Evolutionary conservation across 441 rosid species (phyloP), one percentile per base, ranked within the genome.

Genomic region (Dalechampia spathulata): DNA sequence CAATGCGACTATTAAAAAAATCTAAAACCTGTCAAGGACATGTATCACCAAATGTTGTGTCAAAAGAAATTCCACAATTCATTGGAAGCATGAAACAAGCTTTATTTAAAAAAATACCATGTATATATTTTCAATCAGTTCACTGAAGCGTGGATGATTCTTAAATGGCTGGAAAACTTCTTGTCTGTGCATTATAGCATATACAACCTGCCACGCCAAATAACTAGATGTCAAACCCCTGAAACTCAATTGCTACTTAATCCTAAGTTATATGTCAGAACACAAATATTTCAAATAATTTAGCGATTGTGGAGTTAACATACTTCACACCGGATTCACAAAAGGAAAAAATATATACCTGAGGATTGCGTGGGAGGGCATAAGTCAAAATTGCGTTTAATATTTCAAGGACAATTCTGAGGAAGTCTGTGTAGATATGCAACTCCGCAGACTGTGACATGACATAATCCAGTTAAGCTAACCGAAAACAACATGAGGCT

Each of bases 351-450:
- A 30, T n/a, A n/a, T n/a, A 51, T 76, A 93, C 99, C 95, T 94
- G 98, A 1, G 99, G 99, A 79, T 94, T 94, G 55, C 88, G 86
- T 16, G 99, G 96, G 45, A 94, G 74, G 46, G 97, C 95, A 64
- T 87, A 94, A 0, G 96, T 94, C 79, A 94, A 81, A 70, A 90
- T 84, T 38, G 94, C 99, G 72, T 90, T 94, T 62, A 94, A 61
- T 70, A 90, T 90, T 77, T 94, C 99, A 5, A 94, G 87, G 69
- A 94, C 99, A 59, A 87, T 90, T 72, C 99, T 87, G 75, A 94
- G 70, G 77, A 94, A 94, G 83, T 94, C 99, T 0, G 97, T 83
- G 66, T 90, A 90, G 59, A 94, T 94, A 61, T 94, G 96, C 78
- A 94, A 73, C 73, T 94, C 99, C 10, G 95, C 85, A 38, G 96